Base-by-base conservation (phyloP, 2,329 filamentous ascomycete genomes). In the Bretziella fagacearum region DNA sequence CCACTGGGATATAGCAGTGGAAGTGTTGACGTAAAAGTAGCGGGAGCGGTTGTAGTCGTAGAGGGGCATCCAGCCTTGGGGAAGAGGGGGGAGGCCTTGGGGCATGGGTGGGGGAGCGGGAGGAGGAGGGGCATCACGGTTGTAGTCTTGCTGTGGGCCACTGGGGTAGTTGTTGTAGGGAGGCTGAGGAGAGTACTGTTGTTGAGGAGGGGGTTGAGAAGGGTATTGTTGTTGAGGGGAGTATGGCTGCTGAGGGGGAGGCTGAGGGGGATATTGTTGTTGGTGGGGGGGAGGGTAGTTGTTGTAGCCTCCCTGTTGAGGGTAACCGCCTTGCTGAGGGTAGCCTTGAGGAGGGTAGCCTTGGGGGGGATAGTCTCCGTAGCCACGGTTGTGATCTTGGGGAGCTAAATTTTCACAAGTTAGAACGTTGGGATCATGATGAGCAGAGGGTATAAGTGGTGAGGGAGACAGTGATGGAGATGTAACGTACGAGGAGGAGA, bases 11-110 rank as follows among this genome's bases (percentile, higher is more conserved):
- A 68, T 69, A 17, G 75, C 74, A 10, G 73, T 73, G 40, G 70
- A 65, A 48, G 73, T 63, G 58, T 81, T 75, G 48, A 75, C 66
- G 56, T 78, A 83, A 62, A 73, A 81, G 64, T 73, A 80, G 47
- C 73, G 71, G 56, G 77, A 71, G 51, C 67, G 63, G 49, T 65
- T 66, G 49, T 73, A 68, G 53, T 82, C 77, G 61, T 70, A 82
- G 58, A 79, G 71, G 20, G 74, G 65, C 23, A 65, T 62, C 77
- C 78, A 82, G 53, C 77, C 77, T 43, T 65, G 56, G 20, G 77
- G 68, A 53, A 79, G 63, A 51, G 71, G 63, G 20, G 77, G 69
- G 54, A 62, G 63, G 43, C 41, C 32, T 7, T 51, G 50, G 35
- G 53, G 49, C 30, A 55, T 53, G 3, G 55, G 55, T 5, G 54